A percentile compares a stretch with the other conserved stretches of the same genome.
These are phyloP conservation scores for Tricladium varicosporioides DNA, from an alignment of 2,329 filamentous ascomycete genomes.

Conservation along the genomic window DNA sequence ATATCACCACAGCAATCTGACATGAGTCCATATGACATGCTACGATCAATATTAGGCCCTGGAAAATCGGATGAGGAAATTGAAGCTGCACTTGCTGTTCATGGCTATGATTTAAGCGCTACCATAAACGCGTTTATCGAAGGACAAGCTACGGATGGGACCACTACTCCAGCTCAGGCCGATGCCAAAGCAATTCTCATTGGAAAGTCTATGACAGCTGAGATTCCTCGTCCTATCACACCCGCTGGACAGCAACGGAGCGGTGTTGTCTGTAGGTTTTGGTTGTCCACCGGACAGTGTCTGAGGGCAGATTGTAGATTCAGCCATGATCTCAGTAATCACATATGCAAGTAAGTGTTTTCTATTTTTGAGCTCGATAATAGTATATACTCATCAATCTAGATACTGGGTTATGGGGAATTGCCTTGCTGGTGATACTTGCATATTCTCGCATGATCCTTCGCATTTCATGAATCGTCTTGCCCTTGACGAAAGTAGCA, in stretches of 20 bases:
- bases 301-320: constrained; percentile 94
- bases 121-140: constrained; percentile 90
- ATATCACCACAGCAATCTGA: constrained; percentile 67
- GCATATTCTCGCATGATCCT: constrained; percentile 96
- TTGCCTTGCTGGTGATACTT: constrained; percentile 89
- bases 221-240: constrained; percentile 69
- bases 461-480: constrained; percentile 81
- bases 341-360: constrained; percentile 86
- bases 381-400: constrained; percentile 17
- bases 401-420: constrained; percentile 97
- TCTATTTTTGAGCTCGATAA: constrained; percentile 4
- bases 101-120: constrained; percentile 90
- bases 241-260: constrained; percentile 76
- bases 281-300: constrained; percentile 91
- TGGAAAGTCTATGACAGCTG: constrained; percentile 83
- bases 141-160: constrained; percentile 53
- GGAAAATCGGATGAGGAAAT: constrained; percentile 91
- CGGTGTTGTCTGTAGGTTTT: constrained; percentile 95
- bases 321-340: constrained; percentile 92
- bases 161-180: constrained; percentile 42
- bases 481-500: constrained; percentile 65
- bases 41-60: constrained; percentile 89
- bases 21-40: constrained; percentile 98
- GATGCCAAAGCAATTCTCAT: constrained; percentile 71
- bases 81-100: constrained; percentile 81